Base-by-base conservation (phyloP, 306 rosid species). In the Cucurbita ficifolia region DNA sequence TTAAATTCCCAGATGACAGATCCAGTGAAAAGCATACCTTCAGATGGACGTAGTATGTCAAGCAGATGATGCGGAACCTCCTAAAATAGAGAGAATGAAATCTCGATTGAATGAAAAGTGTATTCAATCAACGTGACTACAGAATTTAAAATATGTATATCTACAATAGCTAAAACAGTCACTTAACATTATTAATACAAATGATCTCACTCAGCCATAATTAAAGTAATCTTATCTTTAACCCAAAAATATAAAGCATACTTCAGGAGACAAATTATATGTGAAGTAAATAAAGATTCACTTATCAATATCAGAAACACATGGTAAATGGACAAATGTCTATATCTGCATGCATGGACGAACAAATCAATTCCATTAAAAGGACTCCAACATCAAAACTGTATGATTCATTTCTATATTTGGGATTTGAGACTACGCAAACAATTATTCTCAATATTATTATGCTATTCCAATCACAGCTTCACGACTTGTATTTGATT, bases 61-160 rank as follows among this genome's bases (percentile, higher is more conserved):
- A 94, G 49, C 63, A 89, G 88, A 83, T 94, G 97, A 83, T 94
- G 99, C 0, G 88, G 95, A 59, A 87, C 89, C 89, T 86, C 96
- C 96, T 94, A 83, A 50, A 83, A 74, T 70, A 73, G 13, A 76
- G 22, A 68, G 65, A 73, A 19, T 13, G 36, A 69, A 69, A 35
- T 33, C 4, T 57, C 45, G 5, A 65, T 43, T n/a, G 10, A 74
- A 33, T 19, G 4, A 48, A 55, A 14, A n/a, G 58, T n/a, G 14
- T 18, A 18, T 40, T 40, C 55, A 19, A 19, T 61, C 39, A 6
- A 63, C 70, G 39, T 22, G 22, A 40, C 50, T n/a, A 40, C 50
- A n/a, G 33, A 39, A 63, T 35, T 58, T 13, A 58, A 12, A 35
- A 33, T 14, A 12, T 58, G 33, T 29, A 13, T 12, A 58, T 29